Evolutionary conservation across 345 rosid genomes (phyloP), one percentile per base, ranked within the genome.

Genomic region (Dipteronia sinensis): DNA sequence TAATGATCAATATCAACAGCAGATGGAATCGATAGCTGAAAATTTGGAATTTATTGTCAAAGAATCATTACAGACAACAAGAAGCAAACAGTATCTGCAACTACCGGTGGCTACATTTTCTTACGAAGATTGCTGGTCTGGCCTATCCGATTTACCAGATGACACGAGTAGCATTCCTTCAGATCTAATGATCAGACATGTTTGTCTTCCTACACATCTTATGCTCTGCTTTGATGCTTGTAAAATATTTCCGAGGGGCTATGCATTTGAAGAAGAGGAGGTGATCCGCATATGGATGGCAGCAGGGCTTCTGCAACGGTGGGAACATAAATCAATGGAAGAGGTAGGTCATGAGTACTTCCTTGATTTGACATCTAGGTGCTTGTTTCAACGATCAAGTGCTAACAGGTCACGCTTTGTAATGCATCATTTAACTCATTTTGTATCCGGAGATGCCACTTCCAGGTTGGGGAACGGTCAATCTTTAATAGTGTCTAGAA

Each of bases 281-380:
- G 34, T 84, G 10, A 65, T 84, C 56, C 51, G 27, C 8, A 23
- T 84, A 0, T 84, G 84, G 84, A 81, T 78, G 65, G 84, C 84
- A 20, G 80, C 64, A 53, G 82, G 78, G 4, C 67, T 78, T 13
- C 7, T 83, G 2, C 22, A 49, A 38, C 63, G 62, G 7, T 13
- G 1, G 0, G 8, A 68, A 7, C 71, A 31, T 10, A n/a, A 1
- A 5, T 6, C 16, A 46, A 19, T 72, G 42, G 77, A 80, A 51
- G 83, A 73, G 12, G 15, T 3, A 0, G 84, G 79, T 8, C 4
- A 51, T 16, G 2, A 40, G 9, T 83, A 71, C 25, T 74, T 77
- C 23, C 10, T 4, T 17, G 46, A 74, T 1, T 62, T 80, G 46
- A n/a, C 51, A 0, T 12, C 42, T 0, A 81, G 80, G 29, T 80